phyloP scores from a whole-genome alignment of 768 basidiomycete species.

The Termitomyces sp. region DNA sequence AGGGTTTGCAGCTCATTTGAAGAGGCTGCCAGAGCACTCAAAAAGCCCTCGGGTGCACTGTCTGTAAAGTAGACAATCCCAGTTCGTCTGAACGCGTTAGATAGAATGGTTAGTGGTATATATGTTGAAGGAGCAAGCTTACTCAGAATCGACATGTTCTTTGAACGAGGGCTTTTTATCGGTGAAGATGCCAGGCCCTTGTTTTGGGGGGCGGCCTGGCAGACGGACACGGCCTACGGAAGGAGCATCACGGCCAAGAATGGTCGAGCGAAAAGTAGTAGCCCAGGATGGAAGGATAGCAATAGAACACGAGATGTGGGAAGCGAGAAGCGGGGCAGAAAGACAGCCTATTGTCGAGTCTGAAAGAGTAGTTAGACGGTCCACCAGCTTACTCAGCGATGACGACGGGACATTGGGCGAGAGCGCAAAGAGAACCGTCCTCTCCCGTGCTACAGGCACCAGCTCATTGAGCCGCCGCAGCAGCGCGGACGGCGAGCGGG shows the following conservation, averaged over 20 bases:
- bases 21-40: conserved; percentile 36
- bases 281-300: conserved; percentile 45
- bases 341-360: conserved; percentile 57
- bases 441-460: conserved; percentile 21
- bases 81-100: conserved; percentile 16
- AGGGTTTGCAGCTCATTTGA: too few species aligned
- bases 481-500: conserved; percentile 32
- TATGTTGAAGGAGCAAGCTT: too few species aligned
- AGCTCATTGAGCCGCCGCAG: conserved; percentile 30
- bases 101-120: too few species aligned
- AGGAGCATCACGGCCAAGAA: conserved; percentile 51
- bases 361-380: conserved; percentile 35
- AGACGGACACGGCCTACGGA: conserved; percentile 78
- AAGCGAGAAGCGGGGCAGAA: conserved; percentile 40
- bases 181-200: too few species aligned
- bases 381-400: conserved; percentile 37
- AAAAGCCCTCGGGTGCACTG: conserved; percentile 52
- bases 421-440: conserved; percentile 47
- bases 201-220: too few species aligned
- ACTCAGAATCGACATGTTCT: too few species aligned
- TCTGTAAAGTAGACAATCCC: conserved; percentile 56
- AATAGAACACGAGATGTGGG: conserved; percentile 49
- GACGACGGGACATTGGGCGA: conserved; percentile 36
- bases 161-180: too few species aligned
- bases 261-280: conserved; percentile 56